Evolutionary conservation across 257 asterid genomes (phyloP).

Genomic region (Gentiana dahurica): DNA sequence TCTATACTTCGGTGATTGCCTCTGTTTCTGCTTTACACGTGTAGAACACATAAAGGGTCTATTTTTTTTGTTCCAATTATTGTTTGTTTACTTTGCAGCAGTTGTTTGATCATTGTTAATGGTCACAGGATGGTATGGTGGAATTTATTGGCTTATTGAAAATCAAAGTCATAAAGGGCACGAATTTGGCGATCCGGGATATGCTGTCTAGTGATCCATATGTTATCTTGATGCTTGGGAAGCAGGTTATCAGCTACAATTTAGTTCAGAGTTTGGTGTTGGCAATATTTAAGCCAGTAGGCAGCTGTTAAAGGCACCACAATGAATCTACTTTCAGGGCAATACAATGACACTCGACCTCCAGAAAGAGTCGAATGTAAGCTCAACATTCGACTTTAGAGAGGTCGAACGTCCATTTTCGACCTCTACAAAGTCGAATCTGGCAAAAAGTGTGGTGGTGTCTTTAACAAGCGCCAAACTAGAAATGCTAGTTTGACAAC

Average conservation of each 20-base stretch:
- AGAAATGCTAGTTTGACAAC: too few relatives aligned
- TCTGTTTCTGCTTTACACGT: not conserved
- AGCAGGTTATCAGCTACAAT: slow-evolving; percentile 45
- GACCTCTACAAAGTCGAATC: too few relatives aligned
- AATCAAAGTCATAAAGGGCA: slow-evolving; percentile 66
- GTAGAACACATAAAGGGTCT: not conserved
- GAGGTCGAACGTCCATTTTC: too few relatives aligned
- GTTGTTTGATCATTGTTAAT: not conserved
- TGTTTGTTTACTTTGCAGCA: not conserved
- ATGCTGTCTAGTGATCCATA: slow-evolving; percentile 96
- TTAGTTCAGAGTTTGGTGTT: not conserved
- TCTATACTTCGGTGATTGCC: not conserved
- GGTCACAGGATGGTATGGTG: slow-evolving; percentile 79
- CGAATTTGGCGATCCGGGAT: slow-evolving; percentile 85
- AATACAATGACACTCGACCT: too few relatives aligned
- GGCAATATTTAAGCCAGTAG: not conserved
- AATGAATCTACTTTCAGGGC: too few relatives aligned
- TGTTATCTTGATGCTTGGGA: slow-evolving; percentile 72
- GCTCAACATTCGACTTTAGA: too few relatives aligned
- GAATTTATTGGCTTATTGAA: slow-evolving; percentile 88
- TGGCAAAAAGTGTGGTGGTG: too few relatives aligned
- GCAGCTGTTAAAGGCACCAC: too few relatives aligned
- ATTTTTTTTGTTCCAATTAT: not conserved
- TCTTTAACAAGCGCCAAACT: too few relatives aligned
- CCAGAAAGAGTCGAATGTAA: too few relatives aligned